Evolutionary conservation across 768 basidiomycete species (phyloP), one percentile per base, ranked within the genome.

Genomic region (Suillus hirtellus): DNA sequence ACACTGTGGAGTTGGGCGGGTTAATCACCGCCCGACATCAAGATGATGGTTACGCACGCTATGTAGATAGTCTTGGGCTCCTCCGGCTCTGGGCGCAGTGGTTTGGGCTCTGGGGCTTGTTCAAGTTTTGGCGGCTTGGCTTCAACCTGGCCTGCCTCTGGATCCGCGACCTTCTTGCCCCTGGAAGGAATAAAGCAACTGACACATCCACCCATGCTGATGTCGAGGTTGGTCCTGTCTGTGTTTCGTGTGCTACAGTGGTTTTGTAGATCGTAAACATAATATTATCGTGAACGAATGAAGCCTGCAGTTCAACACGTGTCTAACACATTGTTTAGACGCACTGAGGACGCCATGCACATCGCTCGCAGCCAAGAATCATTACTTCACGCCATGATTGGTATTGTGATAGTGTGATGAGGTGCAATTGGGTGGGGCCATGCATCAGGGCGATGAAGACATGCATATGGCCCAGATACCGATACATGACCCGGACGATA

Each of bases 21-120:
- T 63, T 59, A 60, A 55, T 43, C 34, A 54, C 37, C 38, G 40
- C 55, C 43, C 44, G 10, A 42, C 24, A 44, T 34, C 8, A 47
- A 37, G 11, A 40, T 43, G 21, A 63, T 58, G 19, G 21, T n/a
- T n/a, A 63, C 64, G 40, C 34, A 65, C 64, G 64, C 64, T 47
- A 65, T 63, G 62, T 63, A 63, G n/a, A 65, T 53, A 40, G 62
- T 63, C 40, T 52, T 65, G 35, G 27, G 38, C 56, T 42, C 52
- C 49, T 58, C 24, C 14, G 49, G 24, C 14, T 15, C 27, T 49
- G 49, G 15, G 49, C 7, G 49, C 8, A 27, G 11, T 53, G 19
- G 10, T 35, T 34, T 38, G 31, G 2, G 10, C 38, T 42, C 38
- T 58, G 5, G 17, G n/a, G 2, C 2, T 19, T 2, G 52, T n/a